Conservation (phyloP, 208 protist species). For the Leishmania lainsoni region DNA sequence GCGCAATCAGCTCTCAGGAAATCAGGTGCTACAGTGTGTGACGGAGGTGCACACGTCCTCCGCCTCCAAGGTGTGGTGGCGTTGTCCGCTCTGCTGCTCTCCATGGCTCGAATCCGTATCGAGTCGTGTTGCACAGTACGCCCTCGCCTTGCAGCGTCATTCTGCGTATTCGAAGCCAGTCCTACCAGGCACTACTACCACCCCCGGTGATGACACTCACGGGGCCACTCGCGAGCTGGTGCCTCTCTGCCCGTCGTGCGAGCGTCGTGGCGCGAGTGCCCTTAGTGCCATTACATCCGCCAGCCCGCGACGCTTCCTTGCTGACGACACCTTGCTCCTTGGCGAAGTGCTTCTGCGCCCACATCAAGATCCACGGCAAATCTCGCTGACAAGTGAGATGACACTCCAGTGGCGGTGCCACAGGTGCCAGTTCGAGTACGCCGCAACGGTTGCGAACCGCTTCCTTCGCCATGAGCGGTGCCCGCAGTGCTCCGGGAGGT, state of each 20-base stretch:
- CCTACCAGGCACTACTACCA: not conserved
- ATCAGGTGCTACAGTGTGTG: constrained; percentile 48
- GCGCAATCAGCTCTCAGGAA: constrained; percentile 53
- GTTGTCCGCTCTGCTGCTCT: constrained; percentile 51
- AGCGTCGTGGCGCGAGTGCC: constrained; percentile 34
- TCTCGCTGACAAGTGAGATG: constrained; percentile 53
- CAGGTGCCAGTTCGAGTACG: constrained; percentile 58
- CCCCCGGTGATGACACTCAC: not conserved
- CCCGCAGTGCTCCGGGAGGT: constrained; percentile 66
- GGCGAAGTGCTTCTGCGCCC: constrained; percentile 55
- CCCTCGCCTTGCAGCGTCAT: constrained; percentile 8
- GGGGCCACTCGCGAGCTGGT: constrained; percentile 1
- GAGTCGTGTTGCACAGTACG: constrained; percentile 51
- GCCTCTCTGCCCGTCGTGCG: constrained; percentile 67
- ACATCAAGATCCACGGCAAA: constrained; percentile 49
- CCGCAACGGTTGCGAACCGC: constrained; percentile 53
- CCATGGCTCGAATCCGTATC: constrained; percentile 67
- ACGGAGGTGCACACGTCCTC: constrained; percentile 49
- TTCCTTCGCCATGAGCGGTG: constrained; percentile 64
- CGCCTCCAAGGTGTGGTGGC: constrained; percentile 56
- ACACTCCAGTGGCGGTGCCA: constrained; percentile 68
- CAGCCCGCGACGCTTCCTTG: constrained; percentile 31
- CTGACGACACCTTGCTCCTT: constrained; percentile 55
- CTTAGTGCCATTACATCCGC: not conserved
- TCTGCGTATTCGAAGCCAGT: not conserved